phyloP scores from a whole-genome alignment of 352 stramenopile species.

The Globisporangium parvum region DNA sequence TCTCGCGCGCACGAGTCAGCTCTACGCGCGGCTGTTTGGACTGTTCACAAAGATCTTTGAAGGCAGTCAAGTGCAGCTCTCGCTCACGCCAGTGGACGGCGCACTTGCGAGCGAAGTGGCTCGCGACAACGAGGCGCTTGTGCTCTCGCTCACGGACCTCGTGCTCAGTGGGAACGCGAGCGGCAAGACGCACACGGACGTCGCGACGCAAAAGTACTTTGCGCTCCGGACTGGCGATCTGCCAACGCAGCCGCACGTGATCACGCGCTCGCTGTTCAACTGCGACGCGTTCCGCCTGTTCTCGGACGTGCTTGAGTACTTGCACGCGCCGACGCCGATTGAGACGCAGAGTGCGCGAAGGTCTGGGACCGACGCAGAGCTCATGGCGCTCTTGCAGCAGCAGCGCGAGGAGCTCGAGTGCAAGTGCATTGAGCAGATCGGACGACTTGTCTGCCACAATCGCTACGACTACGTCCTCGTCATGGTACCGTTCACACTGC shows the following conservation, averaged over 20 bases:
- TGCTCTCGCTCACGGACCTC: conserved; percentile 29
- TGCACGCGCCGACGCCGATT: conserved; percentile 17
- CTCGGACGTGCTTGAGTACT: conserved; percentile 34
- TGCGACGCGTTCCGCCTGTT: conserved; percentile 42
- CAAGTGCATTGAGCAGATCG: conserved; percentile 42
- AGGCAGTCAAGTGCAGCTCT: conserved; percentile 7
- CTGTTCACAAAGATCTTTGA: conserved; percentile 5
- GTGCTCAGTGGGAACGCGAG: conserved; percentile 36
- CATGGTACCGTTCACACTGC: conserved; percentile 25
- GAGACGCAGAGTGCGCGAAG: conserved; percentile 1
- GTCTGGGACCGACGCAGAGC: not conserved
- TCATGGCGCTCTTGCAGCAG: not conserved
- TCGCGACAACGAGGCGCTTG: conserved; percentile 19
- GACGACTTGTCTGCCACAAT: conserved; percentile 35
- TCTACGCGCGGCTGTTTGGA: conserved; percentile 16
- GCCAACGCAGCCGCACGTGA: not conserved
- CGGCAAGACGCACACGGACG: conserved; percentile 11
- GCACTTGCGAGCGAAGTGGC: not conserved
- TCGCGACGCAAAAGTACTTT: conserved; percentile 36
- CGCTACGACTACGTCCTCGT: conserved; percentile 48
- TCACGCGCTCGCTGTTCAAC: conserved; percentile 34
- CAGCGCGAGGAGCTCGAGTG: conserved; percentile 28
- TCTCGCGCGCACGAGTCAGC: conserved; percentile 18
- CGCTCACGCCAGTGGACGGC: not conserved
- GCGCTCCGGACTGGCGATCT: conserved; percentile 13